A percentile compares a stretch with the other conserved stretches of the same genome.
Conservation (phyloP, 352 stramenopile genomes). For the Thalassiosira hispida region DNA sequence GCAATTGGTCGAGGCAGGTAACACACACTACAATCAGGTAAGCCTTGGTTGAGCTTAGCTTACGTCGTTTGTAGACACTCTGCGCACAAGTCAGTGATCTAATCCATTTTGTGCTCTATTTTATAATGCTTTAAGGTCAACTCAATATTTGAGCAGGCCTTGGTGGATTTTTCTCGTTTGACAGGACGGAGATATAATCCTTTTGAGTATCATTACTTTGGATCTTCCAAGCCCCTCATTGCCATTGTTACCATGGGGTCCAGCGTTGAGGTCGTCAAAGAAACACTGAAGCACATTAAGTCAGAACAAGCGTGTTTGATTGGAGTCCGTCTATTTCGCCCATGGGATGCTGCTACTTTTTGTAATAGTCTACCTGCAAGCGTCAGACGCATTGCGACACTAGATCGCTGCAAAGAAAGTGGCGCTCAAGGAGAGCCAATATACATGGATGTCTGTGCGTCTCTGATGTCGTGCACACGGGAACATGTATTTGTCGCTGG, state of each 20-base stretch:
- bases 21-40: conserved; percentile 85
- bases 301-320: conserved; percentile 89
- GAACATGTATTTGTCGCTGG: conserved; percentile 86
- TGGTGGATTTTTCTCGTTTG: conserved; percentile 85
- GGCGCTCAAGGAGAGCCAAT: conserved; percentile 90
- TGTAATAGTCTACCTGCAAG: conserved; percentile 85
- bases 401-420: conserved; percentile 90
- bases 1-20: conserved; percentile 89
- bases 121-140: conserved; percentile 25
- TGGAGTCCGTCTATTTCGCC: conserved; percentile 90
- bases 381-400: conserved; percentile 88
- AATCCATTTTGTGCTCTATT: background rate
- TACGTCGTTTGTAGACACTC: conserved; percentile 62
- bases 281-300: conserved; percentile 88
- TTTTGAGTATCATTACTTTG: conserved; percentile 90
- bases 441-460: conserved; percentile 91
- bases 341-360: conserved; percentile 88
- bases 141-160: conserved; percentile 84
- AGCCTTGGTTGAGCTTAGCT: conserved; percentile 3
- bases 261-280: conserved; percentile 88
- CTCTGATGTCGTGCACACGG: conserved; percentile 87
- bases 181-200: conserved; percentile 88
- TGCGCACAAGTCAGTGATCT: conserved; percentile 59
- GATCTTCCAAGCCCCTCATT: conserved; percentile 87
- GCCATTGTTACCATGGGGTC: conserved; percentile 92